Evolutionary conservation across 345 rosid species (phyloP).

Genomic region (Gossypium raimondii): DNA sequence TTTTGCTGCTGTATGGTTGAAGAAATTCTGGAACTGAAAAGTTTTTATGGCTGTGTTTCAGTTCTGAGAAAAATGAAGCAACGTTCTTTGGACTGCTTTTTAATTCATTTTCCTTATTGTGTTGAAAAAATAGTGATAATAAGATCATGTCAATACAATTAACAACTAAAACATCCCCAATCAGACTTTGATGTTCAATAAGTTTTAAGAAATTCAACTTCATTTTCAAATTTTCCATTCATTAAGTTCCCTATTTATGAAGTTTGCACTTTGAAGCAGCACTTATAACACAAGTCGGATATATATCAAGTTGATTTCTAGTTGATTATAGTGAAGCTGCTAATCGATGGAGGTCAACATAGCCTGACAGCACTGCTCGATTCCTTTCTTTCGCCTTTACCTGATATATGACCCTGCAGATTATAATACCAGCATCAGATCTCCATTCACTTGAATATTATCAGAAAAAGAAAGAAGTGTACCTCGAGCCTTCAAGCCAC

Average conservation of each 20-base stretch:
- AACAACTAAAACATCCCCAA: background rate
- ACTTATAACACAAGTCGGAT: background rate
- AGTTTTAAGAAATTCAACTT: background rate
- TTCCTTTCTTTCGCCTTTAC: slow-evolving; percentile 15
- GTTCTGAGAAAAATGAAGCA: background rate
- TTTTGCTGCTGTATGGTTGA: background rate
- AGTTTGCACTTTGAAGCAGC: background rate
- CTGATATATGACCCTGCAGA: slow-evolving; percentile 39
- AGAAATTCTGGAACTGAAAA: background rate
- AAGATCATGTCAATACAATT: background rate
- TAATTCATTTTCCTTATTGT: too few species aligned
- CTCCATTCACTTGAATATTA: background rate
- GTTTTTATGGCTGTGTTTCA: slow-evolving; percentile 3
- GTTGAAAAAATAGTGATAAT: background rate
- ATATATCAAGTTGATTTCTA: background rate
- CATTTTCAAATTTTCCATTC: background rate
- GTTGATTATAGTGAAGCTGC: slow-evolving; percentile 5
- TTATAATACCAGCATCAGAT: slow-evolving; percentile 18
- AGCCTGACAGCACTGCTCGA: slow-evolving; percentile 6
- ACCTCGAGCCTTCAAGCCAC: slow-evolving; percentile 87
- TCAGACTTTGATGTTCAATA: background rate
- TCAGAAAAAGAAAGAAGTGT: background rate
- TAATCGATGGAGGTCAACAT: background rate
- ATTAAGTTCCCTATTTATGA: background rate
- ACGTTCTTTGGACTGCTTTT: background rate